These are phyloP conservation scores for Metarhizium sp. DNA, from an alignment of 2,329 filamentous ascomycete genomes.

Conservation along the genomic window DNA sequence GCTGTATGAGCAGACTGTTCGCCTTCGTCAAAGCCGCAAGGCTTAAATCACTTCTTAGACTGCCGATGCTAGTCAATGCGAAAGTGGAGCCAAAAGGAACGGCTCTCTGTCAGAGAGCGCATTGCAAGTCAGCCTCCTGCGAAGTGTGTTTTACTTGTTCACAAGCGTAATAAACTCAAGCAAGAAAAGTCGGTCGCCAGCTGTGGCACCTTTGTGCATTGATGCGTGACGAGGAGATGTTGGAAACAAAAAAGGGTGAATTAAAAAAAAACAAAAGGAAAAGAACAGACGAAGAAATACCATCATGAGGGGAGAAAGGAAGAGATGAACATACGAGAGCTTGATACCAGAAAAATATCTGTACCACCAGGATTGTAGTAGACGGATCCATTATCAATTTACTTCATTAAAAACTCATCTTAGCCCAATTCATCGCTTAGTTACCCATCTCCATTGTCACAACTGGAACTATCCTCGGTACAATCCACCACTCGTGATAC, in stretches of 20 bases:
- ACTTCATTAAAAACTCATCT: not conserved
- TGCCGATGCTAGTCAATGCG: not conserved
- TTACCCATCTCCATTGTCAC: not conserved
- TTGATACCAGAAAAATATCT: conserved; percentile 2
- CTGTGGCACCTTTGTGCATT: not conserved
- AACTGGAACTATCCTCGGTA: conserved; percentile 36
- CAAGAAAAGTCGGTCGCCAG: no score
- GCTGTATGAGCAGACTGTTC: conserved; percentile 74
- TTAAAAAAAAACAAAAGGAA: not conserved
- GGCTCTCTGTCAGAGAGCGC: not conserved
- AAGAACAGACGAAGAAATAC: no score
- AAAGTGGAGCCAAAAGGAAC: not conserved
- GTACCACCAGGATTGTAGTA: conserved; percentile 3
- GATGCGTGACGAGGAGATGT: not conserved
- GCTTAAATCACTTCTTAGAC: not conserved
- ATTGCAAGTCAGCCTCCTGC: not conserved
- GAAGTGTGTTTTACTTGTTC: no score
- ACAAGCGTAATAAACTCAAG: no score
- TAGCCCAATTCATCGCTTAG: not conserved
- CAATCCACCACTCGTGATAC: conserved; percentile 58
- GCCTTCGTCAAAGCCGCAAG: conserved; percentile 42
- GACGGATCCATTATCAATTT: not conserved
- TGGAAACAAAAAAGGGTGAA: not conserved
- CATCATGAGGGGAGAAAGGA: not conserved
- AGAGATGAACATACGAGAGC: not conserved